A percentile compares a stretch with the other conserved stretches of the same genome.
Evolutionary conservation across 176 grass and related monocot species (phyloP).

Genomic region (Elymus sibiricus): DNA sequence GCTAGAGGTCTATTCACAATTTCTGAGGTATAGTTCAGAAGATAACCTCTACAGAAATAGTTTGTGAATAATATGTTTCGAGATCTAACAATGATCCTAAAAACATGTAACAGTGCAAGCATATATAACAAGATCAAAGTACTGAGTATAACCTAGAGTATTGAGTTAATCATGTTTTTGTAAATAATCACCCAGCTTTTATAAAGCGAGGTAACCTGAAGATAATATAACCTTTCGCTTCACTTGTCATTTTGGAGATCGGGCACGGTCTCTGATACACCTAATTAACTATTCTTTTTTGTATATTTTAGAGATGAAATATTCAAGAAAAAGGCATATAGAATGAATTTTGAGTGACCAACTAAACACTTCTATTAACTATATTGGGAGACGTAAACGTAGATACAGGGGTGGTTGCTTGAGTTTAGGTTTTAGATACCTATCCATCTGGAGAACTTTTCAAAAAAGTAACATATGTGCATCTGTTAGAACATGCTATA

Average conservation of each 20-base stretch:
- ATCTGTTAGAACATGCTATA: too few species aligned
- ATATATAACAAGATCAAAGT: background rate
- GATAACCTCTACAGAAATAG: background rate
- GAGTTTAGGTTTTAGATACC: too few species aligned
- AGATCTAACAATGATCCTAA: background rate
- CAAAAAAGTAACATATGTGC: too few species aligned
- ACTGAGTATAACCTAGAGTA: background rate
- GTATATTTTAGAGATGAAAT: too few species aligned
- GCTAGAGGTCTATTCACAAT: conserved; percentile 13
- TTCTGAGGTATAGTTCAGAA: background rate
- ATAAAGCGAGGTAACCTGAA: background rate
- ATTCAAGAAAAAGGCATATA: too few species aligned
- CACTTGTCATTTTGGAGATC: background rate
- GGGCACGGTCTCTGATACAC: background rate
- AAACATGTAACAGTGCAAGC: background rate
- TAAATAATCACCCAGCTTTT: background rate
- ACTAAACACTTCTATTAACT: too few species aligned
- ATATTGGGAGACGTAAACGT: too few species aligned
- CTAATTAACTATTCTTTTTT: background rate
- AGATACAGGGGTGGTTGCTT: too few species aligned
- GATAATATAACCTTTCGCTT: too few species aligned
- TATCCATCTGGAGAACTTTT: too few species aligned
- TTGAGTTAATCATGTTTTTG: background rate
- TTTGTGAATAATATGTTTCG: background rate
- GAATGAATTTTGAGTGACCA: too few species aligned